Base-by-base conservation (phyloP, 306 rosid species). In the Benincasa hispida region DNA sequence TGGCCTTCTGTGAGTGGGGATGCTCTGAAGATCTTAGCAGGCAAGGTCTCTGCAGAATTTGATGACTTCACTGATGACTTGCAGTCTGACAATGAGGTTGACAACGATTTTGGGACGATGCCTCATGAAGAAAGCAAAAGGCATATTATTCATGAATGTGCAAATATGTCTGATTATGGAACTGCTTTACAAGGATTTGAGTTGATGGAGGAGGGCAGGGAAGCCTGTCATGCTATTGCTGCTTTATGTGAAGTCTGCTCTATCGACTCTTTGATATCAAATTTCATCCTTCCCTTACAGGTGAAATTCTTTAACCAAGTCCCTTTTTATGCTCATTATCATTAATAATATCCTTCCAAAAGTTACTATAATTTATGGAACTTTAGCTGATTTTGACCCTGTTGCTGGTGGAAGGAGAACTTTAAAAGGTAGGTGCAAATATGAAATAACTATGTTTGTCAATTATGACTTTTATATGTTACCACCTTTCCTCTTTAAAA, bases 251-350 rank as follows among this genome's bases (percentile, higher is more conserved):
- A 90, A 86, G 94, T 93, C 81, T 91, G 98, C 86, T 90, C 98
- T 60, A 91, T 93, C 60, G 92, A 90, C 82, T 88, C 98, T 28
- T 87, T 91, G 84, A 90, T 93, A 76, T 93, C 97, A 67, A 93
- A 93, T 85, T 93, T 93, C 85, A 90, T 93, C 83, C 97, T 93
- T 83, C 98, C 98, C 76, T 87, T 93, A 79, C 97, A 93, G 97
- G 97, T 93, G 76, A 62, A 79, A 72, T 70, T 72, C 51, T 37
- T 77, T 30, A 72, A 25, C 61, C 39, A 54, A 74, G 68, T 76
- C 67, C 75, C 56, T 69, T 12, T 45, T 65, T 66, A 11, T 39
- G 39, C 72, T 65, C 74, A 42, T 68, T 79, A 77, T 65, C 74
- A 42, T 68, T 79, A 77, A 53, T 66, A 80, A 74, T n/a, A 68